Evolutionary conservation across 257 asterid genomes (phyloP).

Genomic region (Solanum gracilifrons): DNA sequence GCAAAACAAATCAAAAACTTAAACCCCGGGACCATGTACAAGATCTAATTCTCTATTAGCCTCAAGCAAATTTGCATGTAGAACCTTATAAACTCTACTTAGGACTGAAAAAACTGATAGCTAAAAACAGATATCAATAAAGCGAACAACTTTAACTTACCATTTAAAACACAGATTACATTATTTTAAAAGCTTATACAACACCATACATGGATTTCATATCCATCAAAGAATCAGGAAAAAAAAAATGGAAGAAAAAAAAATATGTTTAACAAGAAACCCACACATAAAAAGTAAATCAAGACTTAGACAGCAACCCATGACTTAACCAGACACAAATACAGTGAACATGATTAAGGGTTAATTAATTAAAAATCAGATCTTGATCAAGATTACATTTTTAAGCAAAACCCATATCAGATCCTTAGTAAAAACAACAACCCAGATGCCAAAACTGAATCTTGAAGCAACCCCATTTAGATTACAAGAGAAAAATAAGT

Average conservation of each 20-base stretch:
- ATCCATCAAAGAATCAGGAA: not conserved
- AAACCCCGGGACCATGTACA: not conserved
- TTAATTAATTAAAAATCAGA: conserved; percentile 3
- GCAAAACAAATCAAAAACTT: not conserved
- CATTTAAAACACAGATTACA: not conserved
- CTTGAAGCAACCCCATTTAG: not conserved
- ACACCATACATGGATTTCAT: not conserved
- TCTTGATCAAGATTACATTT: conserved; percentile 1
- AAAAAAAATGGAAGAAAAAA: not conserved
- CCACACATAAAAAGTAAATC: not conserved
- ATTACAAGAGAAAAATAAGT: not conserved
- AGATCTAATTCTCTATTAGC: not conserved
- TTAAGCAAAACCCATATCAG: not conserved
- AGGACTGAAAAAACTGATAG: not conserved
- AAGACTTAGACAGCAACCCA: not conserved
- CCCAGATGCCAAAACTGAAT: not conserved
- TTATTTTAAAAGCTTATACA: not conserved
- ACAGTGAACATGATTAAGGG: not conserved
- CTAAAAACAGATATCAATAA: not conserved
- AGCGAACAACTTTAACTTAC: not conserved
- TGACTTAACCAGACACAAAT: not conserved
- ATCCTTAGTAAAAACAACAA: conserved; percentile 1
- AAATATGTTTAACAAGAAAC: not conserved
- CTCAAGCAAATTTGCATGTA: not conserved
- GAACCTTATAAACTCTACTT: not conserved